These are phyloP conservation scores for Backusella tuberculispora DNA, from an alignment of 192 early-diverging fungal genomes.

Conservation along the genomic window DNA sequence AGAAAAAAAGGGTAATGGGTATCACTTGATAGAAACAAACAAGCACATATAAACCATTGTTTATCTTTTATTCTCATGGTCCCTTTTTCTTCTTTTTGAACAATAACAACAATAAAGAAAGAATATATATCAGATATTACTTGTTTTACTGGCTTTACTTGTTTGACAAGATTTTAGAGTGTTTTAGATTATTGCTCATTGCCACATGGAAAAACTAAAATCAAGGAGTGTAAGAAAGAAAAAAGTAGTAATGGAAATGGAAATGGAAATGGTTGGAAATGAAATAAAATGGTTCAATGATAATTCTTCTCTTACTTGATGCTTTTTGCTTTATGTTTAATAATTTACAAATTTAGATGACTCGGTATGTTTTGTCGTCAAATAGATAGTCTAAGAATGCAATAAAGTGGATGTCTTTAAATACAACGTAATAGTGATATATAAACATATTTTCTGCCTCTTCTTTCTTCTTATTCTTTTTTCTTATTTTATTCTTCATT, in stretches of 20 bases:
- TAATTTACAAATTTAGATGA: neutral
- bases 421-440: neutral
- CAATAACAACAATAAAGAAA: neutral
- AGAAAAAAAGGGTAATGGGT: neutral
- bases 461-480: neutral
- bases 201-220: neutral
- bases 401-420: neutral
- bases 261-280: neutral
- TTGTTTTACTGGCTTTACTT: too few species aligned
- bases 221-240: too few species aligned
- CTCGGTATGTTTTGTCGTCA: constrained; percentile 3
- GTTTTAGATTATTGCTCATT: neutral
- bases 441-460: neutral
- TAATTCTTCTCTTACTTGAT: neutral
- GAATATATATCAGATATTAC: neutral
- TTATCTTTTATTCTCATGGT: neutral
- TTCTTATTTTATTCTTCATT: neutral
- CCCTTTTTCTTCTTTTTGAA: neutral
- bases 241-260: too few species aligned
- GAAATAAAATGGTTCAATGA: neutral
- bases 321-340: neutral
- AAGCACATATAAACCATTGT: neutral
- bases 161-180: too few species aligned
- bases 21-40: neutral
- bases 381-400: constrained; percentile 1